These are phyloP conservation scores for Mycena rosella DNA, from an alignment of 768 basidiomycete genomes.

Conservation along the genomic window DNA sequence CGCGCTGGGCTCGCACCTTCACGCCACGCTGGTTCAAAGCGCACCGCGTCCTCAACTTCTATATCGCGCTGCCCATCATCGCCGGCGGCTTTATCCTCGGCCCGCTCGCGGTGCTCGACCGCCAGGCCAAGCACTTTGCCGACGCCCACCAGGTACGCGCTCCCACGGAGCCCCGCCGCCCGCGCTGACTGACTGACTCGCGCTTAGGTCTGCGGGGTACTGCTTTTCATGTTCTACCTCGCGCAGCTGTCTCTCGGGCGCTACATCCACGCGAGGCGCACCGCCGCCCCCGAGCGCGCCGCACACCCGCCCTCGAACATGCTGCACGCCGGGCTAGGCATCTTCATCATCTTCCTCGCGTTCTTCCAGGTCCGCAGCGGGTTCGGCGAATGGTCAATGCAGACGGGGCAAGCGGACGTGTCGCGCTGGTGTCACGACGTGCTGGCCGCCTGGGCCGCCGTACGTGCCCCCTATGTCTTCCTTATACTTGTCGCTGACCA, in stretches of 20 bases:
- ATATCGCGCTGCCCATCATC: conserved; percentile 63
- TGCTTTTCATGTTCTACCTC: conserved; percentile 64
- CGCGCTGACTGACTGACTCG: not conserved
- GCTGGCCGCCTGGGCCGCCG: conserved; percentile 62
- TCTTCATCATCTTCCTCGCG: conserved; percentile 61
- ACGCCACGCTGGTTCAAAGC: conserved; percentile 68
- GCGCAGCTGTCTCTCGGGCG: conserved; percentile 66
- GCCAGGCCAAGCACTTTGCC: conserved; percentile 56
- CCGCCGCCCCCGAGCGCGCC: conserved; percentile 41
- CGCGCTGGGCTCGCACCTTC: conserved; percentile 66
- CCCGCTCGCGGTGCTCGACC: conserved; percentile 58
- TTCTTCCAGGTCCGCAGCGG: conserved; percentile 68
- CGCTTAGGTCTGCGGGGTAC: conserved; percentile 62
- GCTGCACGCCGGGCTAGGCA: conserved; percentile 66
- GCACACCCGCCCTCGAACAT: conserved; percentile 68
- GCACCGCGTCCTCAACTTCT: conserved; percentile 65
- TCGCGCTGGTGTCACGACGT: conserved; percentile 54
- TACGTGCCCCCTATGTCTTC: conserved; percentile 44
- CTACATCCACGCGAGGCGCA: conserved; percentile 60
- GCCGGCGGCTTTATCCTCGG: conserved; percentile 63
- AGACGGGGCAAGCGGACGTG: conserved; percentile 51
- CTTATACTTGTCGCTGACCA: not conserved
- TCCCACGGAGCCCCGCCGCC: not conserved
- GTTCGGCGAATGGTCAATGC: conserved; percentile 57
- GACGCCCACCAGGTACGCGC: conserved; percentile 63